Evolutionary conservation across 345 rosid species (phyloP).

Genomic region (Syzygium grande): DNA sequence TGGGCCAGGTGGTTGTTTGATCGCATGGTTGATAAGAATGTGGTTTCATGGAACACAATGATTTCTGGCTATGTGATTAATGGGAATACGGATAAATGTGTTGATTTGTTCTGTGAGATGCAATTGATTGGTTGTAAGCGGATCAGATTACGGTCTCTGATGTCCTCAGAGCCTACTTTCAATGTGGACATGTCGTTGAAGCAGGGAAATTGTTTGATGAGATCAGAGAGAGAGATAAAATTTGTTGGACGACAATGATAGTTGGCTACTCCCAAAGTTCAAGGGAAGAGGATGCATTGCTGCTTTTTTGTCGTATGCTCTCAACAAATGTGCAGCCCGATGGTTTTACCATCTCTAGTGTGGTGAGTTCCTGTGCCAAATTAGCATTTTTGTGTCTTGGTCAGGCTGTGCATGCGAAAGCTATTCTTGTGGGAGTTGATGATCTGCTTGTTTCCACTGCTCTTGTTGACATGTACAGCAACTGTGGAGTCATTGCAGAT

Average conservation of each 20-base stretch:
- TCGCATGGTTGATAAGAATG: slow-evolving; percentile 21
- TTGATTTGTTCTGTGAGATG: slow-evolving; percentile 42
- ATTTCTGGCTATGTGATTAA: slow-evolving; percentile 40
- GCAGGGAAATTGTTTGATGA: slow-evolving; percentile 22
- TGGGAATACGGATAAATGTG: slow-evolving; percentile 33
- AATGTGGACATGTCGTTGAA: slow-evolving; percentile 18
- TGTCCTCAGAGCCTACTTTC: slow-evolving; percentile 37
- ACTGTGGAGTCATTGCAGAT: slow-evolving; percentile 38
- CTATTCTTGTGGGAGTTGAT: slow-evolving; percentile 28
- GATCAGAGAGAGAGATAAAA: slow-evolving; percentile 37
- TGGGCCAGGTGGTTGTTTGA: slow-evolving; percentile 39
- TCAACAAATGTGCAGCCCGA: slow-evolving; percentile 30
- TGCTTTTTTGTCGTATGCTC: slow-evolving; percentile 34
- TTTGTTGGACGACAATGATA: slow-evolving; percentile 56
- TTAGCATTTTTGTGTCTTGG: slow-evolving; percentile 41
- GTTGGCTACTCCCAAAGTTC: slow-evolving; percentile 46
- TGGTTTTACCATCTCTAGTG: slow-evolving; percentile 35
- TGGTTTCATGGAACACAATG: slow-evolving; percentile 49
- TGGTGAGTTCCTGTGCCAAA: slow-evolving; percentile 49
- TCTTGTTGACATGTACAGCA: slow-evolving; percentile 46
- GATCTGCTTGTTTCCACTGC: slow-evolving; percentile 52
- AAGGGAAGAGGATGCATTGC: slow-evolving; percentile 47
- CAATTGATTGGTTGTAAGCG: slow-evolving; percentile 18
- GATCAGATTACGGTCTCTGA: slow-evolving; percentile 42
- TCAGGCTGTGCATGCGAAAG: slow-evolving; percentile 41